Conservation (phyloP, 805 yeast genomes). For the Yamadazyma phyllophila region DNA sequence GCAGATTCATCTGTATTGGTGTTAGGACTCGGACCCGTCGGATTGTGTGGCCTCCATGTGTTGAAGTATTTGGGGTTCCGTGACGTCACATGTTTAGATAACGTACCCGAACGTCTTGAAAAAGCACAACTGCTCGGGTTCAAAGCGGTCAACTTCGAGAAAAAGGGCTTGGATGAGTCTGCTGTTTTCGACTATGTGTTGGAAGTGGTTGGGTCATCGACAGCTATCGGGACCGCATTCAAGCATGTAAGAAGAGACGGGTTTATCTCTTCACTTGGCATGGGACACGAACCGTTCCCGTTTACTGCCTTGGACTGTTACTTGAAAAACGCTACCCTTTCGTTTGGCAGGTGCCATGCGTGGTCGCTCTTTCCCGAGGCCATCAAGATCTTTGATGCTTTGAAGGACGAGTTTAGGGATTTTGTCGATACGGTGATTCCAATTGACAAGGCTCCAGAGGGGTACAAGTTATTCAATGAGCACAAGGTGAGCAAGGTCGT, state of each 20-base stretch:
- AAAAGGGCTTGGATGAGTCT: constrained; percentile 26
- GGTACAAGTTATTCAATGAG: constrained; percentile 50
- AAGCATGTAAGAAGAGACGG: constrained; percentile 58
- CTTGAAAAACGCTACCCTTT: constrained; percentile 52
- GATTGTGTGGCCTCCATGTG: constrained; percentile 49
- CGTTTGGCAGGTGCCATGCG: constrained; percentile 65
- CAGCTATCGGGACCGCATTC: constrained; percentile 51
- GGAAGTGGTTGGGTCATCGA: constrained; percentile 57
- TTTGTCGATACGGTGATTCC: constrained; percentile 50
- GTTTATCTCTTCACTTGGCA: constrained; percentile 56
- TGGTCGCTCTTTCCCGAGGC: constrained; percentile 56
- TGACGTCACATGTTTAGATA: constrained; percentile 47
- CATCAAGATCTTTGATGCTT: constrained; percentile 43
- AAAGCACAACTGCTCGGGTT: constrained; percentile 47
- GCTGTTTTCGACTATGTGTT: constrained; percentile 53
- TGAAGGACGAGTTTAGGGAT: constrained; percentile 45
- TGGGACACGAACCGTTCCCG: constrained; percentile 57
- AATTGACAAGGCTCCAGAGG: constrained; percentile 44
- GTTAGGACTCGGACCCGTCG: constrained; percentile 62
- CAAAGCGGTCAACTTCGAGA: constrained; percentile 43
- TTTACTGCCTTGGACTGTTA: constrained; percentile 58
- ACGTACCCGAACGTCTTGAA: constrained; percentile 45
- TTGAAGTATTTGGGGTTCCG: constrained; percentile 45
- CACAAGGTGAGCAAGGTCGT: constrained; percentile 57
- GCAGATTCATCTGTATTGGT: constrained; percentile 43